phyloP scores from a whole-genome alignment of 73 alveolate species.

The Symbiodinium pilosum region DNA sequence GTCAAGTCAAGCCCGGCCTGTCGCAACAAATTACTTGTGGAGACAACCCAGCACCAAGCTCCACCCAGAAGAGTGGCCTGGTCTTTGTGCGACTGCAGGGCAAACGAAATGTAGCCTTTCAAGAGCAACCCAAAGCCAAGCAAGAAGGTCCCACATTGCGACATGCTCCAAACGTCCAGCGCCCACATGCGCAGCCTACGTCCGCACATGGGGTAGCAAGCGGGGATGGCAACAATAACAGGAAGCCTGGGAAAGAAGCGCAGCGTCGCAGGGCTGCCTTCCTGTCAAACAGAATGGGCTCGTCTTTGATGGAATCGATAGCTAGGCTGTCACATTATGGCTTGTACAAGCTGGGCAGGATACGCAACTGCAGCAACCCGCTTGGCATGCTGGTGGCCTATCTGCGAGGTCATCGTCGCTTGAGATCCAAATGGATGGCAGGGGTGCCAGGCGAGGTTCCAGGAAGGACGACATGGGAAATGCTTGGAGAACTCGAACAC shows the following conservation, averaged over 20 bases:
- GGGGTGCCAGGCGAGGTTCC: conserved; percentile 36
- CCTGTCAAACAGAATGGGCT: neutral
- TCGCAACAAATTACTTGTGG: neutral
- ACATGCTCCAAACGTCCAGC: neutral
- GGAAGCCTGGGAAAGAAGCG: neutral
- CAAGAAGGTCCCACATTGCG: no score
- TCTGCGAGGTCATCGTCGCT: neutral
- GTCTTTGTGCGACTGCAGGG: conserved; percentile 9
- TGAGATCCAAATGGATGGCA: neutral
- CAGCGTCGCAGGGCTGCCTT: conserved; percentile 13
- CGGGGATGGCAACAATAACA: no score
- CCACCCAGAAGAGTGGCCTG: neutral
- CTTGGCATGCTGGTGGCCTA: neutral
- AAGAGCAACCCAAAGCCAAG: neutral
- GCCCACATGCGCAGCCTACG: neutral
- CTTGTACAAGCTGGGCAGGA: no score
- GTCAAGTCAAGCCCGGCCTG: neutral
- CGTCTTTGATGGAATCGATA: no score
- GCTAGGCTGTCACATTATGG: no score
- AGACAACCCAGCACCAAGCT: neutral
- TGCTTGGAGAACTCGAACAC: neutral
- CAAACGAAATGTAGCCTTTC: neutral
- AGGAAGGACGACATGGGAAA: conserved; percentile 19
- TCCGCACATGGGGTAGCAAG: no score
- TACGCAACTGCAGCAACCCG: neutral